Percentiles rank a stretch among this genome's conserved stretches.
Evolutionary conservation across 1,284 basidiomycete species (phyloP).

Genomic region (Entoloma clypeatum): DNA sequence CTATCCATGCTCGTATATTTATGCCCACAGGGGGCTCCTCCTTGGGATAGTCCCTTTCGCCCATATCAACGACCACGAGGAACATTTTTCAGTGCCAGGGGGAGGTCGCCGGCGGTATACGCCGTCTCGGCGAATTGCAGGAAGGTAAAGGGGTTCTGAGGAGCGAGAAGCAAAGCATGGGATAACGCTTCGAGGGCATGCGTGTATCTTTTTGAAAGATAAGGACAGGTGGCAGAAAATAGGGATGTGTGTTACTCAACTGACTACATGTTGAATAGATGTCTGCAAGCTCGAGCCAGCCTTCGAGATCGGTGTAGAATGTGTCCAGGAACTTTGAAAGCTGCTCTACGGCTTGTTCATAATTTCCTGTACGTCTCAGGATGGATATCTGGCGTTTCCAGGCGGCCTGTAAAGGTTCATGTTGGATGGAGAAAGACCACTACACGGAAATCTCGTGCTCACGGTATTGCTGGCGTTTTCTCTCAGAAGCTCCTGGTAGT

Average conservation of each 20-base stretch:
- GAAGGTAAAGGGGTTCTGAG: slow-evolving; percentile 82
- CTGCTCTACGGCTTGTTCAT: slow-evolving; percentile 68
- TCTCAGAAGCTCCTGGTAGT: slow-evolving; percentile 67
- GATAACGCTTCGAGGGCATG: slow-evolving; percentile 71
- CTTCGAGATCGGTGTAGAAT: slow-evolving; percentile 90
- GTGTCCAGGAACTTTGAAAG: slow-evolving; percentile 84
- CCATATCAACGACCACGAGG: slow-evolving; percentile 81
- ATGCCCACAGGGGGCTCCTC: slow-evolving; percentile 54
- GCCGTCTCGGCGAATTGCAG: slow-evolving; percentile 86
- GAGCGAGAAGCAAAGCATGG: slow-evolving; percentile 77
- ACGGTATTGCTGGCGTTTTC: slow-evolving; percentile 78
- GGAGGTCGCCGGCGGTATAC: slow-evolving; percentile 72
- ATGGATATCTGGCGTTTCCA: slow-evolving; percentile 86
- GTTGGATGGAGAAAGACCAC: neutral
- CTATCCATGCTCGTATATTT: slow-evolving; percentile 77
- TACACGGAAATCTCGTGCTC: slow-evolving; percentile 27
- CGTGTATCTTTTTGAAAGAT: slow-evolving; percentile 46
- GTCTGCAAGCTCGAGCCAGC: slow-evolving; percentile 91
- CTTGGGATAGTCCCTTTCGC: slow-evolving; percentile 52
- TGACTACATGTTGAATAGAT: slow-evolving; percentile 79
- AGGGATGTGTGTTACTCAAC: slow-evolving; percentile 57
- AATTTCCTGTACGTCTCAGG: slow-evolving; percentile 53
- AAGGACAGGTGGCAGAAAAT: neutral
- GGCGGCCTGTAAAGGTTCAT: slow-evolving; percentile 48
- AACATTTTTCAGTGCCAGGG: slow-evolving; percentile 82